Conservation (phyloP, 1,139 yeast genomes). For the Pichia sp. region DNA sequence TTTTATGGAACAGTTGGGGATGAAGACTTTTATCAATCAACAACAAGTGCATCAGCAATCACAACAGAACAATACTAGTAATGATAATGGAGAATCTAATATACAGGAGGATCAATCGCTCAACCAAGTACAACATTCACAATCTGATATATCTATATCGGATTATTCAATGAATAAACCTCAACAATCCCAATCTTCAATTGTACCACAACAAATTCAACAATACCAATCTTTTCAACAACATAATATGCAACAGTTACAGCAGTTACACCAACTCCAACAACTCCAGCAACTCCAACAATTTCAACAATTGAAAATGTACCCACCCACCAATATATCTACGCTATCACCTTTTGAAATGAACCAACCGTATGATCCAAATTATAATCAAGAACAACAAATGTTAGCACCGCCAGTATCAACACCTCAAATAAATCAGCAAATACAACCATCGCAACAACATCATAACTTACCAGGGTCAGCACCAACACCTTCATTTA, state of each 20-base stretch:
- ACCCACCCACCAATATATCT: not conserved
- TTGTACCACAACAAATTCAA: not conserved
- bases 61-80: not conserved
- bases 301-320: slow-evolving; percentile 4
- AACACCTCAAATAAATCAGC: not conserved
- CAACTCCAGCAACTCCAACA: slow-evolving; percentile 11
- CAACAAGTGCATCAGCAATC: not conserved
- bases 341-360: slow-evolving; percentile 1
- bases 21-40: not conserved
- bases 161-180: not conserved
- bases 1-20: not conserved
- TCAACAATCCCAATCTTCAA: not conserved
- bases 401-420: not conserved
- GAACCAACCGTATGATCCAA: not conserved
- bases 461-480: no score
- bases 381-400: slow-evolving; percentile 1
- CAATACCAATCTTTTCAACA: not conserved
- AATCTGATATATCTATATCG: no score
- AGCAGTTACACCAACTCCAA: slow-evolving; percentile 5
- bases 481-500: no score
- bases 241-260: not conserved
- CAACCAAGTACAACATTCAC: no score
- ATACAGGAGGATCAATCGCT: no score
- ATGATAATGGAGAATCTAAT: not conserved
- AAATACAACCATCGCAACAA: not conserved